Conservation (phyloP, 164 flowering plant genomes). For the Liriodendron chinense region DNA sequence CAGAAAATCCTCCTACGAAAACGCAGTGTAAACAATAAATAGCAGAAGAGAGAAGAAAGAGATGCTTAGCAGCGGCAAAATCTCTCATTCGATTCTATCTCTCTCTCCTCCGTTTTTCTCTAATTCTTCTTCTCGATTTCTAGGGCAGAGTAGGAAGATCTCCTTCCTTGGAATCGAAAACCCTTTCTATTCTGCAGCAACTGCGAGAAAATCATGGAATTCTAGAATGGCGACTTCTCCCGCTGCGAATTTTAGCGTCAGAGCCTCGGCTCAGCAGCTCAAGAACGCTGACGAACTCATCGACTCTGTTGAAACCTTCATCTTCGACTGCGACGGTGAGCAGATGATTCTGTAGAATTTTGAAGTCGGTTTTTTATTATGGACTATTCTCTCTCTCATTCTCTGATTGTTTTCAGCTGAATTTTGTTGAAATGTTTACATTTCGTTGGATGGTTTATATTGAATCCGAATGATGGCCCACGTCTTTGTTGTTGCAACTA, state of each 20-base stretch:
- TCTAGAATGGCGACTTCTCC: conserved; percentile 33
- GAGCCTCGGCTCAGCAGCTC: conserved; percentile 54
- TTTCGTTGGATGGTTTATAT: too few species aligned
- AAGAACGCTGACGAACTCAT: conserved; percentile 78
- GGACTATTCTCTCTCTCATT: too few species aligned
- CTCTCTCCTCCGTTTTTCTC: conserved; percentile 2
- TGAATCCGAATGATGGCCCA: too few species aligned
- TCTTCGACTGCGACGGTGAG: conserved; percentile 96
- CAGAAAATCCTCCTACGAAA: neutral
- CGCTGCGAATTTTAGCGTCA: conserved; percentile 13
- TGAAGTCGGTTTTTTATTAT: too few species aligned
- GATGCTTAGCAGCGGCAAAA: conserved; percentile 23
- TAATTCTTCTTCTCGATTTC: conserved; percentile 9
- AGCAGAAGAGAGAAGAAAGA: conserved; percentile 2
- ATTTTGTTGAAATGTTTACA: too few species aligned
- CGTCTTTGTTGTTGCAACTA: too few species aligned
- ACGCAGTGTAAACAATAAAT: neutral
- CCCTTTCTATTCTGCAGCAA: neutral
- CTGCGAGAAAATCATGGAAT: neutral
- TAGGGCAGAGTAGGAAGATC: conserved; percentile 8
- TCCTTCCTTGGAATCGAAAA: neutral
- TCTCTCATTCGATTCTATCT: conserved; percentile 8
- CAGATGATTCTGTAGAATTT: too few species aligned
- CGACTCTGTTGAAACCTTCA: conserved; percentile 93
- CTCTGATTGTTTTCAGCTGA: too few species aligned